These are phyloP conservation scores for Aspergillus sp. DNA, from an alignment of 2,329 filamentous ascomycete genomes.

Conservation along the genomic window DNA sequence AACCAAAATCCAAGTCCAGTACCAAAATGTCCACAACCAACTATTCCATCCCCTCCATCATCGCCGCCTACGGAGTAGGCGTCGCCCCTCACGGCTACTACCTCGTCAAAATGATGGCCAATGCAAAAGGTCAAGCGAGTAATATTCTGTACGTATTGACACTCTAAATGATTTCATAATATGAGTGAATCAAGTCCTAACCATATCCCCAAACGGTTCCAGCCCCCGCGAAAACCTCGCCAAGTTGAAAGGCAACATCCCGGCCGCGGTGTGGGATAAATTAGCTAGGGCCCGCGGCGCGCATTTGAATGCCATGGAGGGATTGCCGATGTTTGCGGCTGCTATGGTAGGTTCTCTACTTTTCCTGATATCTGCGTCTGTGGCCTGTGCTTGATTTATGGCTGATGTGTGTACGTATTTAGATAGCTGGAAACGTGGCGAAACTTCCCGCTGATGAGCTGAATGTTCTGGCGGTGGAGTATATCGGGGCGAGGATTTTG, in stretches of 20 bases:
- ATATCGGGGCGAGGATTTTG: conserved; percentile 30
- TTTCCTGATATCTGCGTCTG: background rate
- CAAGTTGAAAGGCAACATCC: conserved; percentile 27
- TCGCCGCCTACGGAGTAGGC: conserved; percentile 31
- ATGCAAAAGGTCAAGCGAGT: conserved; percentile 27
- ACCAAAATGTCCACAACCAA: conserved; percentile 19
- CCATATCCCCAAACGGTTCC: background rate
- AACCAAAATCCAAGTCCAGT: no score
- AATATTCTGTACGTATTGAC: conserved; percentile 25
- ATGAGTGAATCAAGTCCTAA: no score
- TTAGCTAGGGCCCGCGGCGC: conserved; percentile 30
- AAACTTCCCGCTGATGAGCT: conserved; percentile 31
- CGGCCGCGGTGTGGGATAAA: conserved; percentile 20
- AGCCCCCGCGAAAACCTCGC: conserved; percentile 35
- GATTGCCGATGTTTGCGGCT: conserved; percentile 35
- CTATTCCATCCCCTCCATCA: conserved; percentile 33
- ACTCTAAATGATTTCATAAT: no score
- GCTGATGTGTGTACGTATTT: background rate
- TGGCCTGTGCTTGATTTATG: background rate
- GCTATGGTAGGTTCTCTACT: conserved; percentile 24
- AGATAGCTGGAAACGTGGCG: conserved; percentile 35
- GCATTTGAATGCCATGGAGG: conserved; percentile 37
- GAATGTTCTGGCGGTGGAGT: conserved; percentile 33
- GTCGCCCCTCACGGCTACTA: conserved; percentile 33
- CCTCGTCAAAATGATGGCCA: conserved; percentile 30